Percentiles rank a stretch among this genome's conserved stretches.
Conservation (phyloP, 164 flowering plant genomes). For the Umbilicus rupestris region DNA sequence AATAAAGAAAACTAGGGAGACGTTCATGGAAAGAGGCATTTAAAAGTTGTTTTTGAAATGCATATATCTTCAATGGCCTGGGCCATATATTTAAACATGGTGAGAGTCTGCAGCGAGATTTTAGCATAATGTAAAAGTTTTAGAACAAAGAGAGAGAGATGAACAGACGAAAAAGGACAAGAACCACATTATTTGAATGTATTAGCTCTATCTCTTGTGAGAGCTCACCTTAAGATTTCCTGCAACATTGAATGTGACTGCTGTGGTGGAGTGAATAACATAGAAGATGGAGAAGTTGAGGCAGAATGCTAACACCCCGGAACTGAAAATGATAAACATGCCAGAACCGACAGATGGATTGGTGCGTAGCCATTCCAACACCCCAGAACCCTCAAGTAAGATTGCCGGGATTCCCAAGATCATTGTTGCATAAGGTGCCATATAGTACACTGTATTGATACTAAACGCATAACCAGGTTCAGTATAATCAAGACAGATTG, state of each 20-base stretch:
- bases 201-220: not conserved
- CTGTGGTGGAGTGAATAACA: slow-evolving; percentile 93
- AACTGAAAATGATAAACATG: slow-evolving; percentile 62
- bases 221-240: slow-evolving; percentile 88
- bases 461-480: slow-evolving; percentile 21
- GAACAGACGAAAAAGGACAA: too few species aligned
- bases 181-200: not conserved
- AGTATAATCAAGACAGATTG: not conserved
- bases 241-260: slow-evolving; percentile 96
- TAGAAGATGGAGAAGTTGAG: slow-evolving; percentile 95
- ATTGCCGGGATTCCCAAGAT: slow-evolving; percentile 80
- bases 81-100: too few species aligned
- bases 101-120: too few species aligned
- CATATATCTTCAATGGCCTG: too few species aligned
- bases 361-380: slow-evolving; percentile 57
- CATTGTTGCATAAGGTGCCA: slow-evolving; percentile 99
- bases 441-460: slow-evolving; percentile 92
- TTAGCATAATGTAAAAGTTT: too few species aligned
- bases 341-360: slow-evolving; percentile 35
- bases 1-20: too few species aligned
- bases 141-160: too few species aligned
- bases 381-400: slow-evolving; percentile 78
- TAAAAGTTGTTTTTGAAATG: too few species aligned
- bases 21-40: too few species aligned
- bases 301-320: slow-evolving; percentile 86